These are phyloP conservation scores for Plasmodium fragile DNA, from an alignment of 169 alveolate species.

Conservation along the genomic window DNA sequence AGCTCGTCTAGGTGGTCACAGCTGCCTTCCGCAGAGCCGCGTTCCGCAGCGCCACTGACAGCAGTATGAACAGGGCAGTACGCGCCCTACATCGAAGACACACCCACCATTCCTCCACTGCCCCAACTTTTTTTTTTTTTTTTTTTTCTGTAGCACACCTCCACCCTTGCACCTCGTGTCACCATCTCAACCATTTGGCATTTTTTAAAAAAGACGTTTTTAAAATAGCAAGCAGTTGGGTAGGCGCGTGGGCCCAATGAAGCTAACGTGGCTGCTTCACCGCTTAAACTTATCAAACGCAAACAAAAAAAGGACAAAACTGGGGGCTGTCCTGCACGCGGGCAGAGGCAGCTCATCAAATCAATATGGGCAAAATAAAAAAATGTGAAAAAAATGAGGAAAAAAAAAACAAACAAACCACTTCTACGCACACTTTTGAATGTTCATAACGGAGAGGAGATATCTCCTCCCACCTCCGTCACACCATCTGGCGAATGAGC, in stretches of 20 bases:
- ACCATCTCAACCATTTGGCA: background rate
- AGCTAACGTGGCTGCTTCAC: background rate
- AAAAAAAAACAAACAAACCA: too few species aligned
- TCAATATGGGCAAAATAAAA: background rate
- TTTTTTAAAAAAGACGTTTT: background rate
- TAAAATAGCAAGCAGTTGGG: background rate
- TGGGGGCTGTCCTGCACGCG: background rate
- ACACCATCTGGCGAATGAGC: constrained; percentile 24
- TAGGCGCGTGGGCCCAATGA: background rate
- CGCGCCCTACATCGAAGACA: background rate
- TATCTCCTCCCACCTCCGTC: background rate
- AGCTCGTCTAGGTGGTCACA: constrained; percentile 10
- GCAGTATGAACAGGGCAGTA: background rate
- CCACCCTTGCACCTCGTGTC: background rate
- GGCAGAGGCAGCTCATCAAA: background rate
- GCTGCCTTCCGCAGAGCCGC: too few species aligned
- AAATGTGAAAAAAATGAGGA: background rate
- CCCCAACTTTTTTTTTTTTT: background rate
- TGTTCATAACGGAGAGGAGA: background rate
- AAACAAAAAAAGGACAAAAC: background rate
- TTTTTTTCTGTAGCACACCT: background rate
- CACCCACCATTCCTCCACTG: background rate
- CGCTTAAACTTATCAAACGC: background rate
- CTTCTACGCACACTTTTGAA: background rate
- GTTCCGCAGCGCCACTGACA: background rate